phyloP scores from a whole-genome alignment of 1,284 basidiomycete species.

The Ustilago loliicola region DNA sequence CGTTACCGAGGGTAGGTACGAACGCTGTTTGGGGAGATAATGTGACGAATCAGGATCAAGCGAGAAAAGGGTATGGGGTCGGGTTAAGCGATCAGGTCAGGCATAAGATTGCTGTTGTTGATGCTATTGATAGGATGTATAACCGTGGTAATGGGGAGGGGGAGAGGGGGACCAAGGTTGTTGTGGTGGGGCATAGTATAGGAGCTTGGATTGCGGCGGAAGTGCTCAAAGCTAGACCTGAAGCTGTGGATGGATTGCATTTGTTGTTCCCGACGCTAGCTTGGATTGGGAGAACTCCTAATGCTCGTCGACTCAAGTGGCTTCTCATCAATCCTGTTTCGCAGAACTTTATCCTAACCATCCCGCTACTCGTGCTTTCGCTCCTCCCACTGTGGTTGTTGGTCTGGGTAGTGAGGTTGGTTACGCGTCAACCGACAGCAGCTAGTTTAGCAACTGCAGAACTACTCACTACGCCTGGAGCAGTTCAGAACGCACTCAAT shows the following conservation, averaged over 20 bases:
- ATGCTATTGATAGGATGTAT: conserved; percentile 36
- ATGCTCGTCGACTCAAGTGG: conserved; percentile 36
- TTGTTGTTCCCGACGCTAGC: conserved; percentile 58
- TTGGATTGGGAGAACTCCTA: conserved; percentile 57
- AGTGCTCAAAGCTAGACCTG: conserved; percentile 38
- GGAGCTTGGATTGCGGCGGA: conserved; percentile 58
- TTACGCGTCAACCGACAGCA: conserved; percentile 32
- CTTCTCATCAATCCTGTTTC: conserved; percentile 32
- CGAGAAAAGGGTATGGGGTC: conserved; percentile 33
- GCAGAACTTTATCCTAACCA: conserved; percentile 21
- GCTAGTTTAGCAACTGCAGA: conserved; percentile 46
- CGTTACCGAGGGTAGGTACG: conserved; percentile 30
- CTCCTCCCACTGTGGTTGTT: conserved; percentile 49
- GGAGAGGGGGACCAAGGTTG: conserved; percentile 33
- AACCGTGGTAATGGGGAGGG: conserved; percentile 1
- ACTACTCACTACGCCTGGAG: conserved; percentile 45
- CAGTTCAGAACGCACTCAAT: conserved; percentile 44
- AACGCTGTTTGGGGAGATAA: conserved; percentile 36
- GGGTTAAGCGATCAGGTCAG: conserved; percentile 54
- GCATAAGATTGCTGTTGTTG: conserved; percentile 54
- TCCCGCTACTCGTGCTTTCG: conserved; percentile 46
- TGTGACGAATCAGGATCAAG: conserved; percentile 13
- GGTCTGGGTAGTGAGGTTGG: conserved; percentile 32
- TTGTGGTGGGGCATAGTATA: conserved; percentile 57
- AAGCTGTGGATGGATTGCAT: conserved; percentile 49